phyloP scores from a whole-genome alignment of 2,329 filamentous ascomycete species.

The Trichoderma brevicompactum region DNA sequence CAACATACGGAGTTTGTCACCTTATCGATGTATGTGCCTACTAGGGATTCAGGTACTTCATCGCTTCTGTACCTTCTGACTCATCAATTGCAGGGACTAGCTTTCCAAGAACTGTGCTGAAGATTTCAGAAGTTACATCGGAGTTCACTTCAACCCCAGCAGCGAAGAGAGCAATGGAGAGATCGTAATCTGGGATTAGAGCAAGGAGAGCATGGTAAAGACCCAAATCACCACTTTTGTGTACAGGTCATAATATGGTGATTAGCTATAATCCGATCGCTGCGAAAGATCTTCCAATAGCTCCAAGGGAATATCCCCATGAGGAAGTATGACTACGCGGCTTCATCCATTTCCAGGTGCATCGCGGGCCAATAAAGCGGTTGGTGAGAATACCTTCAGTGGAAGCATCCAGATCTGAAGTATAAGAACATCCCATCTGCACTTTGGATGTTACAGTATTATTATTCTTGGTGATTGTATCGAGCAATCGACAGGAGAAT shows the following conservation, averaged over 20 bases:
- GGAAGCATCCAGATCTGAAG: slow-evolving; percentile 48
- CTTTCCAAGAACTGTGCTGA: slow-evolving; percentile 32
- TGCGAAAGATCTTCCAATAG: slow-evolving; percentile 52
- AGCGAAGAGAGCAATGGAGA: slow-evolving; percentile 32
- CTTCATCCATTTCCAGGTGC: slow-evolving; percentile 52
- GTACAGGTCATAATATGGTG: slow-evolving; percentile 49
- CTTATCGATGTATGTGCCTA: slow-evolving; percentile 4
- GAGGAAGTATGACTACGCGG: slow-evolving; percentile 44
- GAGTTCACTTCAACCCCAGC: slow-evolving; percentile 36
- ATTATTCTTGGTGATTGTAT: accelerated
- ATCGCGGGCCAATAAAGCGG: slow-evolving; percentile 45
- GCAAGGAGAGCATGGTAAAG: slow-evolving; percentile 45
- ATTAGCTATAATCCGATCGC: slow-evolving; percentile 40
- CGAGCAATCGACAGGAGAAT: no score
- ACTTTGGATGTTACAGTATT: slow-evolving; percentile 31
- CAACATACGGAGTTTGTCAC: not conserved
- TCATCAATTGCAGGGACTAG: slow-evolving; percentile 3
- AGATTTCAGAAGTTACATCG: slow-evolving; percentile 32
- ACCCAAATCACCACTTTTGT: slow-evolving; percentile 47
- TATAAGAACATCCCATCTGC: slow-evolving; percentile 49
- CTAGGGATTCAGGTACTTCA: not conserved
- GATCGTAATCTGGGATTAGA: slow-evolving; percentile 50
- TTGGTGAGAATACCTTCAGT: slow-evolving; percentile 49
- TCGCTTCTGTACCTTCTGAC: not conserved
- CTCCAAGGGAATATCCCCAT: slow-evolving; percentile 45